These are phyloP conservation scores for Trichoderma virens DNA, from an alignment of 495 filamentous ascomycete species.

Conservation along the genomic window DNA sequence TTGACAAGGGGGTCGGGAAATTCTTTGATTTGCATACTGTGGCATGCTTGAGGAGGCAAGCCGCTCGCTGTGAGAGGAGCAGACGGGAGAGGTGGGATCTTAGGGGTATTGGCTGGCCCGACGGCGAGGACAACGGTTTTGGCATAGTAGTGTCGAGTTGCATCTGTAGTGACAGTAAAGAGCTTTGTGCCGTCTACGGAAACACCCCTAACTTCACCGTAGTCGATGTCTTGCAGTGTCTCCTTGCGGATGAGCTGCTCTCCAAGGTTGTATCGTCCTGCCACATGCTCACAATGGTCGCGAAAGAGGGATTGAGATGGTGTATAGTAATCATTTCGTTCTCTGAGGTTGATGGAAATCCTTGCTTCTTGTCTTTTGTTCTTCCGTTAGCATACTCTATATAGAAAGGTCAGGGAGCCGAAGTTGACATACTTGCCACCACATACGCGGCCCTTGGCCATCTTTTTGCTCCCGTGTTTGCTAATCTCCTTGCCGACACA, in stretches of 20 bases:
- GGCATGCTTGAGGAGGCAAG: conserved; percentile 41
- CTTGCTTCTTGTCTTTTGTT: conserved; percentile 5
- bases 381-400: not conserved
- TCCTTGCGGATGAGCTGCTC: conserved; percentile 39
- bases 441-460: not conserved
- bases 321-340: conserved; percentile 58
- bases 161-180: conserved; percentile 45
- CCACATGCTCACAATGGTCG: conserved; percentile 48
- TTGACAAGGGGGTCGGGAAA: conserved; percentile 39
- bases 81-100: conserved; percentile 34
- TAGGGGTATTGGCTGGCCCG: conserved; percentile 46
- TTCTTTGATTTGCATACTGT: conserved; percentile 45
- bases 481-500: conserved; percentile 59
- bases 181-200: conserved; percentile 32
- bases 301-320: conserved; percentile 49
- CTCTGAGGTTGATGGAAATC: conserved; percentile 50
- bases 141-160: conserved; percentile 34
- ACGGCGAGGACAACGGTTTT: conserved; percentile 49
- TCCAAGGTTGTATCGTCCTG: conserved; percentile 42
- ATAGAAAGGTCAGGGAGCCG: not conserved
- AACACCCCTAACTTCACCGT: conserved; percentile 23
- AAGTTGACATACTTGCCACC: conserved; percentile 12
- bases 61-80: conserved; percentile 14
- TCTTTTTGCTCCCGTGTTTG: conserved; percentile 56
- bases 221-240: conserved; percentile 45